Conservation (phyloP, 2,329 filamentous ascomycete genomes). For the Colletotrichum spaethianum region DNA sequence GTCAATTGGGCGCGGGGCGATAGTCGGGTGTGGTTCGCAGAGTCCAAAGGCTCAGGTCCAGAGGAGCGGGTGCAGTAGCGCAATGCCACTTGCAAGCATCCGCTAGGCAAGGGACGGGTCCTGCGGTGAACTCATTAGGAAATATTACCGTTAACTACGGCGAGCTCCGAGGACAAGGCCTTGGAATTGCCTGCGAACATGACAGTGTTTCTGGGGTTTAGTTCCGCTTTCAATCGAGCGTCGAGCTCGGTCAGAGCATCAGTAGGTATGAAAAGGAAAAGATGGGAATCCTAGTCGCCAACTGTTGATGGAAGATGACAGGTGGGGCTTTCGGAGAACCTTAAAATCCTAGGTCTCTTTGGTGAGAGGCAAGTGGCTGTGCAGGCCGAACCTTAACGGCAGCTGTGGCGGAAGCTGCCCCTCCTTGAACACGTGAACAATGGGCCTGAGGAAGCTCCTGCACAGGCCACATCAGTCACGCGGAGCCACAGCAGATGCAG, state of each 20-base stretch:
- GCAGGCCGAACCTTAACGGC: neutral
- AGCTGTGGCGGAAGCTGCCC: constrained; percentile 24
- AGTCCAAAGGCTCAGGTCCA: neutral
- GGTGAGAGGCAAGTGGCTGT: constrained; percentile 9
- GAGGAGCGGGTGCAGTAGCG: constrained; percentile 35
- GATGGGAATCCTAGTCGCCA: neutral
- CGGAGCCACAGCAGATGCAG: constrained; percentile 25
- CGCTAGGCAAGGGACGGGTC: neutral
- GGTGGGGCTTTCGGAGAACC: neutral
- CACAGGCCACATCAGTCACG: constrained; percentile 31
- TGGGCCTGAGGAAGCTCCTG: constrained; percentile 26
- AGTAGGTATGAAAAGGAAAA: neutral
- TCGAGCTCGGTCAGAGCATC: neutral
- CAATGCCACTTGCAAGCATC: constrained; percentile 3
- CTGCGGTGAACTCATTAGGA: constrained; percentile 33
- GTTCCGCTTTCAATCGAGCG: neutral
- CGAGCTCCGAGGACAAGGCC: constrained; percentile 22
- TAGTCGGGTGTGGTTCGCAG: constrained; percentile 20
- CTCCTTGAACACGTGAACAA: constrained; percentile 27
- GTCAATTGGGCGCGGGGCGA: constrained; percentile 42
- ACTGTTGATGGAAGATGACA: neutral
- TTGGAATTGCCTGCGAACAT: neutral
- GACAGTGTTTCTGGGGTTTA: neutral
- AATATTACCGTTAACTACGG: constrained; percentile 22
- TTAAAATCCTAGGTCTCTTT: neutral